Conservation (phyloP, 805 yeast species). For the Suhomyces kilbournensis region DNA sequence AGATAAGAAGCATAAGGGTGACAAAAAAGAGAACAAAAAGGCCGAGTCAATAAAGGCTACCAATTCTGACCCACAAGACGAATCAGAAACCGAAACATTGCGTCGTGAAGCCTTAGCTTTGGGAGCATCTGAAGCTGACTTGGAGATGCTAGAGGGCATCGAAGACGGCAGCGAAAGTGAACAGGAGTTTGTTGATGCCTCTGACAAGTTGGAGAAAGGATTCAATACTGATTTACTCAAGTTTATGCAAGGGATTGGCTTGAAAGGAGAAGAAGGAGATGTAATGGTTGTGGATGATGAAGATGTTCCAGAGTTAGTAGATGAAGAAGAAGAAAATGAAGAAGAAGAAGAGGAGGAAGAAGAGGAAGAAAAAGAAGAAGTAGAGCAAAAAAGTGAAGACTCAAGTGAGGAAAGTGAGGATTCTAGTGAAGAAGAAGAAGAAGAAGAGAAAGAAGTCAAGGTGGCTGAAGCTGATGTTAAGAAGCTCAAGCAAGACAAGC, state of each 20-base stretch:
- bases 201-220: conserved; percentile 36
- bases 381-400: conserved; percentile 13
- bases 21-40: conserved; percentile 1
- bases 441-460: conserved; percentile 9
- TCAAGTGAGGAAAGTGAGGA: conserved; percentile 1
- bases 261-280: conserved; percentile 38
- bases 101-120: conserved; percentile 74
- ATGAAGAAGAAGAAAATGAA: conserved; percentile 13
- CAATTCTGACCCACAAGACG: neutral
- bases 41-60: neutral
- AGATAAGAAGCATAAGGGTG: neutral
- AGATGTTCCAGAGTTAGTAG: conserved; percentile 9
- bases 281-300: conserved; percentile 27
- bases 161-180: conserved; percentile 52
- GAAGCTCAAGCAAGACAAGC: conserved; percentile 9
- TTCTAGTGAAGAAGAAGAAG: neutral
- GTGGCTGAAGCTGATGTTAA: conserved; percentile 8
- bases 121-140: conserved; percentile 86
- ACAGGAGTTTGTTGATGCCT: conserved; percentile 44
- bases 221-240: conserved; percentile 54
- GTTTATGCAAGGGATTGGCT: conserved; percentile 68
- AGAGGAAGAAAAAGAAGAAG: conserved; percentile 35
- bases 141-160: conserved; percentile 57
- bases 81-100: neutral
- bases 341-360: conserved; percentile 20